These are phyloP conservation scores for Echites panduratus DNA, from an alignment of 257 asterid genomes.

Conservation along the genomic window DNA sequence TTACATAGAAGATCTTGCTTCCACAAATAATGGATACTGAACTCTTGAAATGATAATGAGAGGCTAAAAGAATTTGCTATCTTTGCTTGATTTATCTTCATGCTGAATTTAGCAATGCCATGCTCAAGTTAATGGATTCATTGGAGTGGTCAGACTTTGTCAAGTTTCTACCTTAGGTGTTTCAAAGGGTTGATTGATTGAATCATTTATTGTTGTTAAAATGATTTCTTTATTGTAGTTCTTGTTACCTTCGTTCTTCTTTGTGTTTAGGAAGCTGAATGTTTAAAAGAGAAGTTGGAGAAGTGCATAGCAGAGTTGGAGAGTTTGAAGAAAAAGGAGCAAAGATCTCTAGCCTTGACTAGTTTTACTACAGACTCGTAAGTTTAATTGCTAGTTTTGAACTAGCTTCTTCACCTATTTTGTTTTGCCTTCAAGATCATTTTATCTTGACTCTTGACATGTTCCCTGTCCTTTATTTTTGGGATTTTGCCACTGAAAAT, in stretches of 20 bases:
- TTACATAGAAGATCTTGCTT: not conserved
- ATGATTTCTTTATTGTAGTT: not conserved
- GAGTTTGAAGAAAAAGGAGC: conserved; percentile 44
- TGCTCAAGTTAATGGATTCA: not conserved
- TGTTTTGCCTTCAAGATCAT: not conserved
- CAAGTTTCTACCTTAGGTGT: not conserved
- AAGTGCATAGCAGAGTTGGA: conserved; percentile 48
- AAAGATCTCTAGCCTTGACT: conserved; percentile 47
- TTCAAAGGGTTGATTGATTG: not conserved
- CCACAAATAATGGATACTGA: not conserved
- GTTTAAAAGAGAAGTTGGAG: conserved; percentile 54
- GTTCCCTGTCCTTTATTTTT: not conserved
- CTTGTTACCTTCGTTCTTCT: conserved; percentile 8
- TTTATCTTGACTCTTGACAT: not conserved
- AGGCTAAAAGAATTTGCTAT: not conserved
- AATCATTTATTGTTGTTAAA: not conserved
- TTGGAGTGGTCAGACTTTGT: not conserved
- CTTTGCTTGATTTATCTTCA: not conserved
- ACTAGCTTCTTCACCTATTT: not conserved
- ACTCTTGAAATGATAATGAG: not conserved
- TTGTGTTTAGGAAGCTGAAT: conserved; percentile 47
- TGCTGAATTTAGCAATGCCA: not conserved
- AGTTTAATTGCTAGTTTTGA: conserved; percentile 25
- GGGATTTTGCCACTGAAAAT: not conserved
- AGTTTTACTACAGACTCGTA: conserved; percentile 47